Percentiles rank a stretch among this genome's conserved stretches.
These are phyloP conservation scores for Gamarada debralockiae DNA, from an alignment of 495 filamentous ascomycete species.

Conservation along the genomic window DNA sequence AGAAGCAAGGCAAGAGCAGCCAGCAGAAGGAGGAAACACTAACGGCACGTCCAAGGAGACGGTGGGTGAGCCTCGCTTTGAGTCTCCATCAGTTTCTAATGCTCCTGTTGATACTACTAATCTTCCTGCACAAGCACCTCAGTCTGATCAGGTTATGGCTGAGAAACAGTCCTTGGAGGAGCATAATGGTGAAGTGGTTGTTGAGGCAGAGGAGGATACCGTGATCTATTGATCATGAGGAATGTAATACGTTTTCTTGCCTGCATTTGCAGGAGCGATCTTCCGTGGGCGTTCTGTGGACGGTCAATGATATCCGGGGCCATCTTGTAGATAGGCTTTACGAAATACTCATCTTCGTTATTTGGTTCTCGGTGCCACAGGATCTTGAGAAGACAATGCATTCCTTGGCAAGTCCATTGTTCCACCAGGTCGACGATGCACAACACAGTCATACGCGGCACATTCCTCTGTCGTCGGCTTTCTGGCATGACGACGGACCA, in stretches of 20 bases:
- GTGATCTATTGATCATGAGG: conserved; percentile 69
- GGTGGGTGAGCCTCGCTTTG: conserved; percentile 45
- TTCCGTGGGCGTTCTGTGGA: neutral
- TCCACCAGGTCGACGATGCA: too few relatives aligned
- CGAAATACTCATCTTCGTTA: neutral
- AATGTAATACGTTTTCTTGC: neutral
- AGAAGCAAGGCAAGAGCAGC: conserved; percentile 11
- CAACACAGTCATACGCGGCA: too few relatives aligned
- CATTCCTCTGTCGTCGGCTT: too few relatives aligned
- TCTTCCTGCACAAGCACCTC: conserved; percentile 29
- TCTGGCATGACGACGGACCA: too few relatives aligned
- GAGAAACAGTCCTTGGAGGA: conserved; percentile 40
- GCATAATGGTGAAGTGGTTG: conserved; percentile 64
- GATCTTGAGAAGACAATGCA: too few relatives aligned
- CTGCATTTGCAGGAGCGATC: neutral
- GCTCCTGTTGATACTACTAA: conserved; percentile 29
- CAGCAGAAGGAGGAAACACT: conserved; percentile 12
- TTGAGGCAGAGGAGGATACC: conserved; percentile 77
- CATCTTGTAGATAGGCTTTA: neutral
- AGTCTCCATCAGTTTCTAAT: conserved; percentile 39
- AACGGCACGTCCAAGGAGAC: conserved; percentile 22
- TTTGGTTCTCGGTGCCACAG: too few relatives aligned
- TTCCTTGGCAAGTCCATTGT: too few relatives aligned
- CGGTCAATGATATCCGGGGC: neutral
- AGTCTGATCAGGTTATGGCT: conserved; percentile 11